Base-by-base conservation (phyloP, 345 rosid genomes). In the Punica granatum region DNA sequence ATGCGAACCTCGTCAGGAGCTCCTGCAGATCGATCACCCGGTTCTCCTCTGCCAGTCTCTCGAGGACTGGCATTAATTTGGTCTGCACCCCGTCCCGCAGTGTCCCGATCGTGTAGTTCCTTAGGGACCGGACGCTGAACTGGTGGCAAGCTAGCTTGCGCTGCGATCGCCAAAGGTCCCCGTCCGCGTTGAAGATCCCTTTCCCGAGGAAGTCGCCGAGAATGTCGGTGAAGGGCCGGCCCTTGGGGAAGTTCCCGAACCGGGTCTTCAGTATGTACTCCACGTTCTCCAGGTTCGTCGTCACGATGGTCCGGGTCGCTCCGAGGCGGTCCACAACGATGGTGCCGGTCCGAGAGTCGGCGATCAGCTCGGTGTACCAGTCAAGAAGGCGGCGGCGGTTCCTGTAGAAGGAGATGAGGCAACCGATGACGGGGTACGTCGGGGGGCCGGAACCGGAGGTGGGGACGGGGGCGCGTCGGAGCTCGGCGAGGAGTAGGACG, bases 301-400 rank as follows among this genome's bases (percentile, higher is more conserved):
- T 69, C 65, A 90, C 90, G 33, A 88, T 73, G 8, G 97, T 88
- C 59, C 84, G 67, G 8, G 75, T 74, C n/a, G 86, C 88, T 10
- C 90, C 94, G 1, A 83, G 73, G 16, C 92, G 82, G 44, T 74
- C 43, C 19, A 90, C 78, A 31, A 88, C 81, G 16, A 88, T 82
- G 0, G 94, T 90, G 64, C 73, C 74, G 72, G 83, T 82, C 13
- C 81, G 69, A 8, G 92, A 86, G 63, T 72, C 67, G 23, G 79
- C 67, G 1, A 90, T 68, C 49, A 86, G 84, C 68, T 86, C 81
- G 4, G 97, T 90, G 53, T 88, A 90, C 92, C 97, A 90, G 69
- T 88, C 88, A 33, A 90, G 34, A 49, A 84, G 77, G 62, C 97
- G 90, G 75, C 64, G 68, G 18, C 79, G 87, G 76, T 88, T 86